These are phyloP conservation scores for Lycium barbarum DNA, from an alignment of 257 asterid genomes.

Conservation along the genomic window DNA sequence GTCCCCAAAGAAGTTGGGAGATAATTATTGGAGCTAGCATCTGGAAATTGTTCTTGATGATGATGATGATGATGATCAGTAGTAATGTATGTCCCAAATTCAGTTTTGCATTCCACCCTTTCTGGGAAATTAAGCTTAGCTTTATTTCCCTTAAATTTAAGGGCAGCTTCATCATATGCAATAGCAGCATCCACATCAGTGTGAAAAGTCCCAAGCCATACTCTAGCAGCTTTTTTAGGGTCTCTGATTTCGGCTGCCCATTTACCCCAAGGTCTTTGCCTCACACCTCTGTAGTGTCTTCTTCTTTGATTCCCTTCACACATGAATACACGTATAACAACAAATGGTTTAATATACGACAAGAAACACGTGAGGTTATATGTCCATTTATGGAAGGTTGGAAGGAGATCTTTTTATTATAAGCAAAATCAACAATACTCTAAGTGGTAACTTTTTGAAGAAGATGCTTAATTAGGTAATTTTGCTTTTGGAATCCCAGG, in stretches of 20 bases:
- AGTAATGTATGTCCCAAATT: constrained; percentile 31
- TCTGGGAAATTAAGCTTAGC: constrained; percentile 34
- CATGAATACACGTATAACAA: background rate
- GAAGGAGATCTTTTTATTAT: too few relatives aligned
- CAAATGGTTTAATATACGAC: too few relatives aligned
- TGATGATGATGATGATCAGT: background rate
- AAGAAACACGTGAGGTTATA: too few relatives aligned
- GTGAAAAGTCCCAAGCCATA: constrained; percentile 34
- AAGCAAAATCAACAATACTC: too few relatives aligned
- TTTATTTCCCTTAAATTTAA: constrained; percentile 30
- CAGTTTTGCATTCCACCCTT: constrained; percentile 26
- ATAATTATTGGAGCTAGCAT: background rate
- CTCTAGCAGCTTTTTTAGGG: constrained; percentile 29
- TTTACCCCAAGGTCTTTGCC: constrained; percentile 32
- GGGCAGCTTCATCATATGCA: constrained; percentile 37
- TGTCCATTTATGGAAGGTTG: too few relatives aligned
- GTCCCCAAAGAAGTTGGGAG: background rate
- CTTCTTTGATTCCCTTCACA: constrained; percentile 25
- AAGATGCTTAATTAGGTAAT: background rate
- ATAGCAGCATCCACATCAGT: constrained; percentile 31
- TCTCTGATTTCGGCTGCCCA: constrained; percentile 35
- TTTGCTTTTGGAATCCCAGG: background rate
- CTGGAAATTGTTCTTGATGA: background rate
- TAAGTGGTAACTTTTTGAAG: too few relatives aligned
- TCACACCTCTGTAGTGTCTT: constrained; percentile 32